These are phyloP conservation scores for Aurantiochytrium sp. DNA, from an alignment of 108 stramenopile species.

Conservation along the genomic window DNA sequence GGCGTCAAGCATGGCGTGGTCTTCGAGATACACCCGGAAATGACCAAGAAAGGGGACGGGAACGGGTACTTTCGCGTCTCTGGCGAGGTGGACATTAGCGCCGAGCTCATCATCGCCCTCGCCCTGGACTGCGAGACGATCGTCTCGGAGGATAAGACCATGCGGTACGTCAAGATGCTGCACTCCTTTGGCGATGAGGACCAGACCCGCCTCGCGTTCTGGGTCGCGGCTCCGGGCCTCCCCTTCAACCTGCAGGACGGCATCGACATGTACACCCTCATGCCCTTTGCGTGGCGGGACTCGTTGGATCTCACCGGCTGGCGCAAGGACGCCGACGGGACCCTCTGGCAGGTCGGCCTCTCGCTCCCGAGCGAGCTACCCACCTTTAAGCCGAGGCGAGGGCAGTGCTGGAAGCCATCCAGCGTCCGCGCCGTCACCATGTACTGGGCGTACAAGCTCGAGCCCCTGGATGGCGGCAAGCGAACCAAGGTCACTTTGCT, in stretches of 20 bases:
- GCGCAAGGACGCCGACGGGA: not conserved
- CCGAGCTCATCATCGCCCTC: not conserved
- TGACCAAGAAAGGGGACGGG: not conserved
- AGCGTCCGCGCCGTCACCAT: not conserved
- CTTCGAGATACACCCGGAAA: not conserved
- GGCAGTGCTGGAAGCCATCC: not conserved
- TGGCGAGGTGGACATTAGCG: not conserved
- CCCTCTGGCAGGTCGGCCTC: not conserved
- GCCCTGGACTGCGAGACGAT: not conserved
- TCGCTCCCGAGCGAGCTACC: not conserved
- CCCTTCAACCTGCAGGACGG: not conserved
- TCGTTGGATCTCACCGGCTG: not conserved
- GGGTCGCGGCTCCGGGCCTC: not conserved
- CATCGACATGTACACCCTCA: not conserved
- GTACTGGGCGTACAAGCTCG: constrained; percentile 2
- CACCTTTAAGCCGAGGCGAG: not conserved
- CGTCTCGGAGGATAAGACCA: not conserved
- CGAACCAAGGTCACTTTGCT: not conserved
- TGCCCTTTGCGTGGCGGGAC: constrained; percentile 25
- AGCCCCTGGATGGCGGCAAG: not conserved
- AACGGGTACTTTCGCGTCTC: not conserved
- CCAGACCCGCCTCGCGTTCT: not conserved
- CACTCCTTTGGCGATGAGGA: not conserved
- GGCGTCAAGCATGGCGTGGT: not conserved
- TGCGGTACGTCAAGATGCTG: not conserved